Conservation (phyloP, 129 eudicot genomes). For the Lactuca saligna region DNA sequence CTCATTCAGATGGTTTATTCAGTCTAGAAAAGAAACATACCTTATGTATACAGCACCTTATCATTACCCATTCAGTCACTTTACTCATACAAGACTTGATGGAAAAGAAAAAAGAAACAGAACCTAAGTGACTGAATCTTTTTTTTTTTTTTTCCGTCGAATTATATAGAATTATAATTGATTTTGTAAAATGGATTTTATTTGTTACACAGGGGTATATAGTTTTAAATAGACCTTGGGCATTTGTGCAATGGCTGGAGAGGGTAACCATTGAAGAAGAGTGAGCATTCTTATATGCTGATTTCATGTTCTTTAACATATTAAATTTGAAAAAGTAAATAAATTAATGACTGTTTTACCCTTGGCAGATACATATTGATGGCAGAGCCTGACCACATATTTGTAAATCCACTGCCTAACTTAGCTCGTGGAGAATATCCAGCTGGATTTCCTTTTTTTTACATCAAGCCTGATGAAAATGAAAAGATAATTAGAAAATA, state of each 20-base stretch:
- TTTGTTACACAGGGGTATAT: conserved; percentile 60
- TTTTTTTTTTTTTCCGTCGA: not conserved
- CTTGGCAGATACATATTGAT: conserved; percentile 59
- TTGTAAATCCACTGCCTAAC: conserved; percentile 67
- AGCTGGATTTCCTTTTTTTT: conserved; percentile 67
- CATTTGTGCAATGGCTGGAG: conserved; percentile 78
- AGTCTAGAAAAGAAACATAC: too few relatives aligned
- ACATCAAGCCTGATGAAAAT: conserved; percentile 62
- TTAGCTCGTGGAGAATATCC: conserved; percentile 61
- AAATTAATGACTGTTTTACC: conserved; percentile 15
- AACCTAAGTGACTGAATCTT: conserved; percentile 4
- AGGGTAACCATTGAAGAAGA: conserved; percentile 67
- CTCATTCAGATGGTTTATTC: not conserved
- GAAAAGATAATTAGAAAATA: conserved; percentile 58
- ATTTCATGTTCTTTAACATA: not conserved
- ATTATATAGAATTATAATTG: not conserved
- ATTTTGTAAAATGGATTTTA: conserved; percentile 19
- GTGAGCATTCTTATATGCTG: conserved; percentile 35
- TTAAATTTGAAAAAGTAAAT: not conserved
- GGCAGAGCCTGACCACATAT: conserved; percentile 82
- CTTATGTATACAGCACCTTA: too few relatives aligned
- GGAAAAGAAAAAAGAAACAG: too few relatives aligned
- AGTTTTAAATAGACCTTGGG: conserved; percentile 80
- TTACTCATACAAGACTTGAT: too few relatives aligned
- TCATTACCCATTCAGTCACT: too few relatives aligned